phyloP scores from a whole-genome alignment of 2,329 filamentous ascomycete species.

The Xenosphaeropsis pyriputrescens region DNA sequence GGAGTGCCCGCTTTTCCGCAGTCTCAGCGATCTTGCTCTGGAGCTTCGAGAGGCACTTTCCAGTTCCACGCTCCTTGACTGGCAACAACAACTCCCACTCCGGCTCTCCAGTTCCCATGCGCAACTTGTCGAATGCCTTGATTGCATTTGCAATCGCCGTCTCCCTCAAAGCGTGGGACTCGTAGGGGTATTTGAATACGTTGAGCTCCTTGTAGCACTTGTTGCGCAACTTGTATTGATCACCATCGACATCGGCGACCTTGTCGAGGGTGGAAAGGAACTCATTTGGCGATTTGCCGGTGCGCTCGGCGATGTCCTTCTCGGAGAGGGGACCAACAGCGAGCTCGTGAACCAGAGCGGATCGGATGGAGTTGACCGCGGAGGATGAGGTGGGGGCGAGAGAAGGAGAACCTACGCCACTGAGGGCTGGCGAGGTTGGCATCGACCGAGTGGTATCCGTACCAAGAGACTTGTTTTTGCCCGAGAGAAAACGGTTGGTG shows the following conservation, averaged over 20 bases:
- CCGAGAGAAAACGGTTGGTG: slow-evolving; percentile 12
- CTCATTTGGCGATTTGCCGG: slow-evolving; percentile 29
- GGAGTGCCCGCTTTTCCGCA: slow-evolving; percentile 27
- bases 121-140: slow-evolving; percentile 41
- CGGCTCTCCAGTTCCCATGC: slow-evolving; percentile 37
- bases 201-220: slow-evolving; percentile 48
- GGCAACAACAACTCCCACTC: slow-evolving; percentile 48
- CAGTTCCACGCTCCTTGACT: slow-evolving; percentile 40
- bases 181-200: slow-evolving; percentile 46
- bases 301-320: slow-evolving; percentile 36
- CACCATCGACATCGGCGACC: slow-evolving; percentile 35
- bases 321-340: slow-evolving; percentile 36
- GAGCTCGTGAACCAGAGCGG: slow-evolving; percentile 43
- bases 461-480: slow-evolving; percentile 9
- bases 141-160: slow-evolving; percentile 46
- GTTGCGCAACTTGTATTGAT: slow-evolving; percentile 41
- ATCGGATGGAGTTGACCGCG: slow-evolving; percentile 36
- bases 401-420: slow-evolving; percentile 36
- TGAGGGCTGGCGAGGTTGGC: slow-evolving; percentile 40
- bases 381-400: slow-evolving; percentile 31
- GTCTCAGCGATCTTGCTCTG: slow-evolving; percentile 42
- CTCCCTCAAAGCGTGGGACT: slow-evolving; percentile 36
- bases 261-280: slow-evolving; percentile 39
- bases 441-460: slow-evolving; percentile 20
- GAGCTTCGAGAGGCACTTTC: slow-evolving; percentile 45